Evolutionary conservation across 2,329 filamentous ascomycete genomes (phyloP).

Genomic region (Colletotrichum orchidophilum): DNA sequence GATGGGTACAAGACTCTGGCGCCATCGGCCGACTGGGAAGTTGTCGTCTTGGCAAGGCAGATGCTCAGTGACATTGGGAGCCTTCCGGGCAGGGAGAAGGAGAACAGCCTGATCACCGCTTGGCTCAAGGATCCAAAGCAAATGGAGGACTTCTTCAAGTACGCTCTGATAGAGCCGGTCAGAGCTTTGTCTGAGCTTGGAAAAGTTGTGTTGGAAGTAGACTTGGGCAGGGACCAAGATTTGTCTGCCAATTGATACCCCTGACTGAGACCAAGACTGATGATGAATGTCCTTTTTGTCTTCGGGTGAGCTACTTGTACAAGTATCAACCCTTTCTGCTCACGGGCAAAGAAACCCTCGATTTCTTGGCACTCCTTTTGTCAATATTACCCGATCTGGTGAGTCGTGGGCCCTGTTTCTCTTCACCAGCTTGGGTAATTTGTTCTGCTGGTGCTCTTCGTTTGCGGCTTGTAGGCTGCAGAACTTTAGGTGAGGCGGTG

Average conservation of each 20-base stretch:
- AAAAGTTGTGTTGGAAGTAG: conserved; percentile 50
- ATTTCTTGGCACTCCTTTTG: background rate
- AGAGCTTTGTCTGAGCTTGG: conserved; percentile 57
- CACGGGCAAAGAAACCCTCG: background rate
- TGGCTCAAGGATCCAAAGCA: conserved; percentile 55
- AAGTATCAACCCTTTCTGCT: background rate
- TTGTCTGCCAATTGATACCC: conserved; percentile 19
- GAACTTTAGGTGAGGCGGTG: background rate
- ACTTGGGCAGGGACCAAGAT: conserved; percentile 44
- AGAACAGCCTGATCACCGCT: conserved; percentile 52
- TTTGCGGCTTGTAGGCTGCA: background rate
- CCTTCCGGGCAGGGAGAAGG: conserved; percentile 55
- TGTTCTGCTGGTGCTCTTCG: background rate
- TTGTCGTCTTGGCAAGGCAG: conserved; percentile 52
- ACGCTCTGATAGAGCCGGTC: conserved; percentile 58
- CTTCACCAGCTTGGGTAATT: background rate
- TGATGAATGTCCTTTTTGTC: background rate
- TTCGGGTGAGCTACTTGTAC: background rate
- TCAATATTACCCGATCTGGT: background rate
- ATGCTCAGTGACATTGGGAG: conserved; percentile 60
- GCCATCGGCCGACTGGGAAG: conserved; percentile 56
- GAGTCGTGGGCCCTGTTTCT: background rate
- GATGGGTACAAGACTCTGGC: conserved; percentile 51
- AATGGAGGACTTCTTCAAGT: conserved; percentile 56
- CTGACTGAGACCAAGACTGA: background rate